A percentile compares a stretch with the other conserved stretches of the same genome.
Conservation (phyloP, 2,329 filamentous ascomycete species). For the Colletotrichum kahawae region DNA sequence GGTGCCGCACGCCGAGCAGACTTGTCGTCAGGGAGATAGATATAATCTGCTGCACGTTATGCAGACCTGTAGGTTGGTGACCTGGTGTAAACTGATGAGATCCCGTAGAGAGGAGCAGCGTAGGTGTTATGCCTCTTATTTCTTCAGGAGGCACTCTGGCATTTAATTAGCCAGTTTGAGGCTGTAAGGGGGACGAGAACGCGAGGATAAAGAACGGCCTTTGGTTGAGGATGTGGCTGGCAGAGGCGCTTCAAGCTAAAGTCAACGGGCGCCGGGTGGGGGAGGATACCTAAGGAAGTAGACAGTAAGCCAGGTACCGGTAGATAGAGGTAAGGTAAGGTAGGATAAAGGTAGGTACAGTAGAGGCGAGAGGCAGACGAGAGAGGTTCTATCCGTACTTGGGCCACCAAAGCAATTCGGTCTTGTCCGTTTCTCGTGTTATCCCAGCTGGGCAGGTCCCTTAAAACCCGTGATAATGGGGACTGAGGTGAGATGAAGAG, state of each 20-base stretch:
- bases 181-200: background rate
- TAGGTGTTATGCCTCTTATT: background rate
- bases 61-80: background rate
- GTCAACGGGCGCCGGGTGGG: background rate
- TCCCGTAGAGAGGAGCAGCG: background rate
- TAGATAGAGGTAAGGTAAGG: background rate
- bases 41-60: background rate
- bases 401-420: background rate
- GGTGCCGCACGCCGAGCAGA: background rate
- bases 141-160: background rate
- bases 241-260: background rate
- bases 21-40: background rate
- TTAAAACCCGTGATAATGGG: background rate
- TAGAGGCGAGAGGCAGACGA: background rate
- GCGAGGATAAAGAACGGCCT: background rate
- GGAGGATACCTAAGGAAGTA: background rate
- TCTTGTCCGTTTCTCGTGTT: background rate
- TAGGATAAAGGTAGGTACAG: background rate
- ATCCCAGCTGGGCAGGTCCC: background rate
- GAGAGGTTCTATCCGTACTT: background rate
- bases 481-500: background rate
- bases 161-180: background rate
- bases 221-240: background rate
- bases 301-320: background rate
- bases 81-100: background rate